These are phyloP conservation scores for Linderniella brevidens DNA, from an alignment of 257 asterid genomes.

Conservation along the genomic window DNA sequence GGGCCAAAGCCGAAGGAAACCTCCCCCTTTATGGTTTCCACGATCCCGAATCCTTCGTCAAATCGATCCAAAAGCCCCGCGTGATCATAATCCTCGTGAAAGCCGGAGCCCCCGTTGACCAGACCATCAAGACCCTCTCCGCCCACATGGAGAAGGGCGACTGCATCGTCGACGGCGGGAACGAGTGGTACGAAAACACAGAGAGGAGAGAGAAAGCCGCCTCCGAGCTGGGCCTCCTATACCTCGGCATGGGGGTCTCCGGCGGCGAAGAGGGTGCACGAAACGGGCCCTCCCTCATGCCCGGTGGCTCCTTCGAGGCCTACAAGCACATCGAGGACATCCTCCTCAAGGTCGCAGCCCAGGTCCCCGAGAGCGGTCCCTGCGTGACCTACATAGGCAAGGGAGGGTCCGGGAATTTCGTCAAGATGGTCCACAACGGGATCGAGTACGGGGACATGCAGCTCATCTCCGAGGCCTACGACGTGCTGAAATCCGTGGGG, in stretches of 20 bases:
- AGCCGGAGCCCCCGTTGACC: constrained; percentile 96
- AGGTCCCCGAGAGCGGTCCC: constrained; percentile 91
- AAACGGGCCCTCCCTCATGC: constrained; percentile 91
- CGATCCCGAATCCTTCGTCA: constrained; percentile 69
- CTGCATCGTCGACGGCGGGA: constrained; percentile 90
- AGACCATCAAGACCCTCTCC: constrained; percentile 78
- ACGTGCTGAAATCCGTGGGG: constrained; percentile 80
- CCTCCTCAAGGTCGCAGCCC: constrained; percentile 81
- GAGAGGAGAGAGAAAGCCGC: constrained; percentile 82
- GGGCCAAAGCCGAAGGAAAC: constrained; percentile 75
- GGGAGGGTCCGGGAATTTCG: constrained; percentile 91
- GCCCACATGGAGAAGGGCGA: constrained; percentile 91
- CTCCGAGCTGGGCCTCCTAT: constrained; percentile 58
- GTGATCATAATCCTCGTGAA: constrained; percentile 87
- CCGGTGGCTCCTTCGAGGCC: constrained; percentile 83
- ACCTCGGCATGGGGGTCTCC: constrained; percentile 98
- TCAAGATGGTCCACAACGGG: constrained; percentile 91
- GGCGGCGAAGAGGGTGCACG: constrained; percentile 99
- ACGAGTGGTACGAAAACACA: constrained; percentile 97
- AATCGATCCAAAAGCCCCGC: constrained; percentile 89
- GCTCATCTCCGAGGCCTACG: constrained; percentile 86
- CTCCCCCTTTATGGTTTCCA: constrained; percentile 82
- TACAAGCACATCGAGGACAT: constrained; percentile 76
- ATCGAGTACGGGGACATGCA: constrained; percentile 98
- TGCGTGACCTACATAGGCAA: constrained; percentile 86